These are phyloP conservation scores for Alternaria brassicicola DNA, from an alignment of 2,329 filamentous ascomycete species.

Conservation along the genomic window DNA sequence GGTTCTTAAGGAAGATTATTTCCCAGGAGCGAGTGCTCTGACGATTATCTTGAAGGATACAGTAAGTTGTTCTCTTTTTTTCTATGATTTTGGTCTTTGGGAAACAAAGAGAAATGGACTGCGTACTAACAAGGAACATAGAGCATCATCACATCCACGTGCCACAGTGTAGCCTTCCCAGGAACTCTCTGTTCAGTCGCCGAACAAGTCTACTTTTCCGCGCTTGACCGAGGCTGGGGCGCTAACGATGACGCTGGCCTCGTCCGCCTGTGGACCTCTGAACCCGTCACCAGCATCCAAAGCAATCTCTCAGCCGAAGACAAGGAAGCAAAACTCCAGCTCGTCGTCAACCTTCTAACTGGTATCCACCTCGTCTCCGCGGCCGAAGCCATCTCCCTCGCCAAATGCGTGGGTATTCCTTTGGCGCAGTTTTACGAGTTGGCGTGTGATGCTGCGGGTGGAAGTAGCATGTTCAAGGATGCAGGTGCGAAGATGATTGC, in stretches of 20 bases:
- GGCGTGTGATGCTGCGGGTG: conserved; percentile 46
- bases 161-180: conserved; percentile 63
- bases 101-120: background rate
- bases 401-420: conserved; percentile 46
- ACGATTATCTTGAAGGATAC: conserved; percentile 58
- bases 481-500: conserved; percentile 42
- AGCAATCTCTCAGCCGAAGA: conserved; percentile 29
- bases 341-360: conserved; percentile 43
- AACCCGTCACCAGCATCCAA: conserved; percentile 47
- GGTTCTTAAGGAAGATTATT: conserved; percentile 60
- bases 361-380: conserved; percentile 47
- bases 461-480: conserved; percentile 44
- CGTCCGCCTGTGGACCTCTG: conserved; percentile 59
- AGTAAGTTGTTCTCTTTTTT: conserved; percentile 20
- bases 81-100: background rate
- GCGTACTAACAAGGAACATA: conserved; percentile 26
- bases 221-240: conserved; percentile 63
- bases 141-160: conserved; percentile 71
- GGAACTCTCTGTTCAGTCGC: conserved; percentile 66
- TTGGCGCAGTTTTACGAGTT: conserved; percentile 46
- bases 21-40: conserved; percentile 52
- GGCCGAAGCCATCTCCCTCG: conserved; percentile 47
- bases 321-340: conserved; percentile 42
- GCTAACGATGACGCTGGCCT: conserved; percentile 62
- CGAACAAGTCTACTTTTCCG: conserved; percentile 69